Evolutionary conservation across 2,329 filamentous ascomycete genomes (phyloP), one percentile per base, ranked within the genome.

Genomic region (Epichloe brachyelytri): DNA sequence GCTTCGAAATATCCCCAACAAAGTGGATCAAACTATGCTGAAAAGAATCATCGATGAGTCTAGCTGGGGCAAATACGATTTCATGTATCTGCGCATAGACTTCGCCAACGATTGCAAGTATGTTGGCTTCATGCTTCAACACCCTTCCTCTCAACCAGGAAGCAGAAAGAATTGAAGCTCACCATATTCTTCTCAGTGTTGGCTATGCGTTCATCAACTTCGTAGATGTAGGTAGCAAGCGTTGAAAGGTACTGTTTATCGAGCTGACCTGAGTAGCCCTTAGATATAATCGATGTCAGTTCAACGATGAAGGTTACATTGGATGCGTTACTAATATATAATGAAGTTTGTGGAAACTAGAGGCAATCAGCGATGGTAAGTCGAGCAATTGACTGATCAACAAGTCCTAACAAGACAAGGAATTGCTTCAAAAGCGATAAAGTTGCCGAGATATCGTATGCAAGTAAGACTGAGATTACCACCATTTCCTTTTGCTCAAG

Each of bases 171-270:
- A 22, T 6, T 14, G 19, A 38, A 46, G 36, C 43, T 58, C 44
- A 56, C 26, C 26, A n/a, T 17, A 10, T 3, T 36, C 15, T 17
- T 26, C 4, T 56, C 55, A 95, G 89, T 64, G 91, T 97, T 53
- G 93, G 93, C 44, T 97, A 97, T 67, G 91, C 89, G 0, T 98
- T 97, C 68, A 88, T 98, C 70, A 96, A 98, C 68, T 96, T 97
- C 59, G 79, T 83, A 43, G 82, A 89, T 64, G 83, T 86, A 67
- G 78, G 83, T 61, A 10, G 20, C 8, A 51, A 17, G n/a, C 38
- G 19, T 46, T 14, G 6, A n/a, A 36, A 17, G 7, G 14, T 39
- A 2, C 12, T 40, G 20, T 26, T 33, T 19, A 3, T 39, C 20
- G 22, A 5, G 41, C 26, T 50, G 44, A 55, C 46, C 70, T 78